Evolutionary conservation across 352 stramenopile genomes (phyloP), one percentile per base, ranked within the genome.

Genomic region (Pythium guiyangense): DNA sequence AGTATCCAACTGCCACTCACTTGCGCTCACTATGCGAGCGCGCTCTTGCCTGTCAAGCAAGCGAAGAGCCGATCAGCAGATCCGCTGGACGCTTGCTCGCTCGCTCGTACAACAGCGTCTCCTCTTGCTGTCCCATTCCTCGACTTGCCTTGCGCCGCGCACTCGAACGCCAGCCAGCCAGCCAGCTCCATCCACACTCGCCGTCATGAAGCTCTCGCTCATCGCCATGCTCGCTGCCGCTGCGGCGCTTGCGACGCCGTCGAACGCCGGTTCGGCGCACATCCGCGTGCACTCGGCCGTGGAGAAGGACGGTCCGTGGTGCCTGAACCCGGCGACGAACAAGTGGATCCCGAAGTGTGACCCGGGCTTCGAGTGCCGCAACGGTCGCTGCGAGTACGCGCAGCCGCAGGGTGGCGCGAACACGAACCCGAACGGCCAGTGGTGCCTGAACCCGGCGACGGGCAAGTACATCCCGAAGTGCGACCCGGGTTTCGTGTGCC

Each of bases 381-480:
- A 62, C 29, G 48, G 47, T 6, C 47, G 47, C 34, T 61, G 54
- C 27, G 54, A 61, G 34, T 61, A 54, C 46, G 54, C 54, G 17
- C 48, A 52, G 18, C 35, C n/a, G 45, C 26, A 34, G n/a, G 44
- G n/a, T 14, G n/a, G n/a, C 20, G 6, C 6, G n/a, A 49, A 49
- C 44, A 29, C 40, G 12, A 45, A 45, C 40, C 40, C 40, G 40
- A 25, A 34, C 14, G 53, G 43, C 2, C 39, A 18, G 43, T 59
- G 26, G 42, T 62, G 56, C 49, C 26, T 62, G 12, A 62, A 62
- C 49, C 56, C 56, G 4, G 48, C 56, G 39, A 62, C 56, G 27
- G 20, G 31, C 56, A 48, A 62, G 56, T 47, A 20, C n/a, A 62
- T 62, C 17, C 48, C 45, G n/a, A 51, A 62, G 48, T 62, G 56